Conservation (phyloP, 2,329 filamentous ascomycete genomes). For the Delphinella strobiligena region DNA sequence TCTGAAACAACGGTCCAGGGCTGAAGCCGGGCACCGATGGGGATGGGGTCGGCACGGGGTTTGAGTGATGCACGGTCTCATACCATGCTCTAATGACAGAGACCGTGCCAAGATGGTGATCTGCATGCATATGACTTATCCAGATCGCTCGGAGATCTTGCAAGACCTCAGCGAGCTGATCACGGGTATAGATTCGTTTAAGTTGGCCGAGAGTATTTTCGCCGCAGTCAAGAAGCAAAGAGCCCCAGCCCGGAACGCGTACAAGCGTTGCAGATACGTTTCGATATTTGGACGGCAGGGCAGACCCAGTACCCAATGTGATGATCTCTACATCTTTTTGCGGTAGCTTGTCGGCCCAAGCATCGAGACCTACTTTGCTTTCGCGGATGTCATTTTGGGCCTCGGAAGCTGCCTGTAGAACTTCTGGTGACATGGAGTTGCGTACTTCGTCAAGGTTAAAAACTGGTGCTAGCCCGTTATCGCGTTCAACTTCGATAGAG, state of each 20-base stretch:
- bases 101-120: conserved; percentile 84
- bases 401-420: conserved; percentile 41
- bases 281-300: conserved; percentile 80
- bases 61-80: conserved; percentile 36
- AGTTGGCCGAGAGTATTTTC: conserved; percentile 88
- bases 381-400: conserved; percentile 25
- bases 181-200: conserved; percentile 55
- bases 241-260: conserved; percentile 73
- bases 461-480: conserved; percentile 32
- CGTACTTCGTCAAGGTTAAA: conserved; percentile 37
- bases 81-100: conserved; percentile 77
- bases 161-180: conserved; percentile 59
- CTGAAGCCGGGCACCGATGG: conserved; percentile 20
- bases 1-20: conserved; percentile 11
- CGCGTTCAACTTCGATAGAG: conserved; percentile 29
- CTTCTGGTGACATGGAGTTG: conserved; percentile 29
- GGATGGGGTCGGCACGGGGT: conserved; percentile 16
- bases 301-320: conserved; percentile 82
- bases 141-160: conserved; percentile 69
- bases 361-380: conserved; percentile 33
- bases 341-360: conserved; percentile 55
- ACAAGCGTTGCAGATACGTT: conserved; percentile 87
- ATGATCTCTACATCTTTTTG: conserved; percentile 70
- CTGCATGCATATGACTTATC: conserved; percentile 92
- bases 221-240: conserved; percentile 80